A percentile compares a stretch with the other conserved stretches of the same genome.
These are phyloP conservation scores for Henningerozyma blattae DNA, from an alignment of 805 yeast genomes.

Conservation along the genomic window DNA sequence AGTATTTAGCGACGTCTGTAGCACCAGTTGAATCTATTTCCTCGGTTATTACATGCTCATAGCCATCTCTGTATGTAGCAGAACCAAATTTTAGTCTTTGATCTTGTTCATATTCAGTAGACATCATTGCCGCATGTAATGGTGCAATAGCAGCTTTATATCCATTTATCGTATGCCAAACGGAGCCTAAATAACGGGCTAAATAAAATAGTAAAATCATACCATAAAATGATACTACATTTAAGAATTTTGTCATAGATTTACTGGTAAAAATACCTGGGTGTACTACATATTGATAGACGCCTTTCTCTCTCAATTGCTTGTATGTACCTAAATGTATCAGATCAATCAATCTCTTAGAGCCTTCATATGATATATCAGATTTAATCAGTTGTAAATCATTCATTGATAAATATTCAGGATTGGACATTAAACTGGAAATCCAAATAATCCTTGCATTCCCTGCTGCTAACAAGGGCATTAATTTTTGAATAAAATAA, in stretches of 20 bases:
- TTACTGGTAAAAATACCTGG: constrained; percentile 90
- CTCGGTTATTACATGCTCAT: constrained; percentile 44
- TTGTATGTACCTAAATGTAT: constrained; percentile 63
- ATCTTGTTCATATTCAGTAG: constrained; percentile 29
- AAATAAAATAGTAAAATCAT: constrained; percentile 77
- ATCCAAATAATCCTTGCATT: constrained; percentile 77
- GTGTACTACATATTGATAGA: constrained; percentile 69
- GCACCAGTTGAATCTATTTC: constrained; percentile 55
- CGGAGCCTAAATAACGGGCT: constrained; percentile 73
- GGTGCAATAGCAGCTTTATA: constrained; percentile 87
- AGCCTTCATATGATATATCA: constrained; percentile 75
- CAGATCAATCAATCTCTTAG: constrained; percentile 77
- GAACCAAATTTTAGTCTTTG: constrained; percentile 61
- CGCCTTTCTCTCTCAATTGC: constrained; percentile 36
- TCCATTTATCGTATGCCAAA: constrained; percentile 82
- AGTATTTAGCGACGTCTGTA: constrained; percentile 51
- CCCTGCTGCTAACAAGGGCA: constrained; percentile 36
- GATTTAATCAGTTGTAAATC: constrained; percentile 63
- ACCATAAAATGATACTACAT: constrained; percentile 69
- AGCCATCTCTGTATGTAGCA: constrained; percentile 52
- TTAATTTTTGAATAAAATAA: constrained; percentile 59
- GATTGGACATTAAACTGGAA: constrained; percentile 69
- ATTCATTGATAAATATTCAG: constrained; percentile 57
- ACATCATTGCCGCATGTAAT: constrained; percentile 46
- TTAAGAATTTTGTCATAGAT: constrained; percentile 65